Evolutionary conservation across 495 filamentous ascomycete species (phyloP), one percentile per base, ranked within the genome.

Genomic region (Penicillium coprophilum): DNA sequence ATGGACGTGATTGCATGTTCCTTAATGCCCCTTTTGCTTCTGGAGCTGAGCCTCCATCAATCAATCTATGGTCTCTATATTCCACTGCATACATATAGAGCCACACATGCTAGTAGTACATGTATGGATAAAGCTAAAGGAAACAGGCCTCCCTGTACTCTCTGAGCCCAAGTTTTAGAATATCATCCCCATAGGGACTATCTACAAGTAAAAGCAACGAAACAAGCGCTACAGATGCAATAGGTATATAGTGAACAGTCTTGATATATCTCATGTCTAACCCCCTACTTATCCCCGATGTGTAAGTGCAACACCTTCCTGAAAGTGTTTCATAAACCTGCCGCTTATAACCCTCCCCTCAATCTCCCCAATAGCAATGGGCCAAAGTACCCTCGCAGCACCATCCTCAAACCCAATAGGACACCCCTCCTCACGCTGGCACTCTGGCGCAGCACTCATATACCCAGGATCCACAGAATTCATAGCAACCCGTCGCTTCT

Each of bases 401-500:
- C 76, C 77, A 64, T 79, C 78, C 44, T 75, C 77, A 74, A 77
- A 80, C 1, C 69, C 65, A 66, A 80, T 71, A 17, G 78, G 78
- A 52, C 66, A 65, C 43, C 64, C 36, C 46, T 59, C 30, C 46
- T 65, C 45, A 27, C 17, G 48, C 50, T 57, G 46, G 27, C 70
- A 66, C 57, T 77, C 76, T 0, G 75, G 74, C 2, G 76, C 73
- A 4, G 77, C 68, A 52, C 76, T 79, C 74, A 80, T 72, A 55
- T 73, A 81, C 1, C 76, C 77, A 12, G 77, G 77, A 67, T 81
- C 78, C 8, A 80, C 77, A 0, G 65, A 72, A 56, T 80, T 80
- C 55, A 81, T 77, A 8, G 75, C 74, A 3, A 78, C 71, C 5
- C 65, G 55, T 8, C 64, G 58, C 12, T 3, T 19, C 17, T 58